Conservation (phyloP, 345 rosid genomes). For the Hevea brasiliensis region DNA sequence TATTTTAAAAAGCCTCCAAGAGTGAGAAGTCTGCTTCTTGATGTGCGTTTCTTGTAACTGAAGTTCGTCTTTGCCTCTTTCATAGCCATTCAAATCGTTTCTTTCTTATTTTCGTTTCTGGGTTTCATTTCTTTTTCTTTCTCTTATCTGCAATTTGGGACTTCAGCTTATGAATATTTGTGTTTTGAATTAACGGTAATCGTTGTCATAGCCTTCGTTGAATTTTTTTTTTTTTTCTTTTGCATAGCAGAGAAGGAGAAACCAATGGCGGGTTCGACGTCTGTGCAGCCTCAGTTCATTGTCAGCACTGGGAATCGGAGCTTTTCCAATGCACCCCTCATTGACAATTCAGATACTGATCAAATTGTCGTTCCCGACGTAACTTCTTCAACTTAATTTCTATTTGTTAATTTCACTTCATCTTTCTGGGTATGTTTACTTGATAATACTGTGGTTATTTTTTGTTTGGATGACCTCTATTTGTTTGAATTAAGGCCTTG, state of each 20-base stretch:
- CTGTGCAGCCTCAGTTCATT: conserved; percentile 69
- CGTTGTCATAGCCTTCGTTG: not conserved
- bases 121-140: not conserved
- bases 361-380: conserved; percentile 87
- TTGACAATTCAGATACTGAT: conserved; percentile 47
- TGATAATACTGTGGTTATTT: not conserved
- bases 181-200: not conserved
- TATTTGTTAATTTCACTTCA: not conserved
- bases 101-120: not conserved
- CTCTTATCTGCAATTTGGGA: not conserved
- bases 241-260: not conserved
- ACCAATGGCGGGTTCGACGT: conserved; percentile 36
- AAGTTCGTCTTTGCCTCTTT: not conserved
- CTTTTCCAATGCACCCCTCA: conserved; percentile 61
- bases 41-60: not conserved
- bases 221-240: not conserved
- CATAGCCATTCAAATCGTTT: not conserved
- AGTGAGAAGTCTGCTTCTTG: not conserved
- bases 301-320: conserved; percentile 58
- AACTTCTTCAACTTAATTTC: conserved; percentile 20
- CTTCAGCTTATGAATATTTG: not conserved
- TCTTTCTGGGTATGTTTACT: not conserved
- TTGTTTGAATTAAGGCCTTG: not conserved
- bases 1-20: no score
- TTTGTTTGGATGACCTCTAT: not conserved